Base-by-base conservation (phyloP, 106 monocot genomes). In the Chionographis japonica region DNA sequence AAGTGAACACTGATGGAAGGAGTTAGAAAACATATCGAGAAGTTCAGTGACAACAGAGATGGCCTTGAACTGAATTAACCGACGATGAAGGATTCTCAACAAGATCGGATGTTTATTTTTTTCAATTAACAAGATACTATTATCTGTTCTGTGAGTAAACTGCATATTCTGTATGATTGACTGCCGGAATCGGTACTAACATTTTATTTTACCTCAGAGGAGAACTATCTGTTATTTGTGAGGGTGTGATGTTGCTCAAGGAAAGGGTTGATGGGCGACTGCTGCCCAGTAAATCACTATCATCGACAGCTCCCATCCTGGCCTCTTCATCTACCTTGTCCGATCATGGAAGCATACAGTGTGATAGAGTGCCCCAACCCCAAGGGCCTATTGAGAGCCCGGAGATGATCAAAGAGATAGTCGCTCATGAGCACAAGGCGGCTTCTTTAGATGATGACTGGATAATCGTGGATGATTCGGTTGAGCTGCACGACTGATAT, bases 221-320 rank as follows among this genome's bases (percentile, higher is more conserved):
- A 14, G 95, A 95, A 60, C 79, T 95, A 18, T 71, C 86, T 58
- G 84, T 95, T 14, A 71, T 95, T 36, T 86, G 76, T 69, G 95
- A 88, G 60, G 95, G 91, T 78, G 77, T 88, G 10, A 65, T 79
- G 15, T 41, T 20, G 10, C 77, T 95, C 3, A 95, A 91, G 61
- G 63, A 78, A 61, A 71, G 55, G 72, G 77, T 88, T 27, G 88
- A 95, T 17, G 81, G 71, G n/a, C 71, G 58, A 11, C 2, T 81
- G 0, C 78, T 86, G 4, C 58, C 84, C 39, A 60, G 43, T 12
- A 79, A 64, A 68, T 83, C 83, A 16, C 40, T 75, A 2, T 40
- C 40, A 12, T 80, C 70, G 2, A 55, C 61, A 67, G 16, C 60
- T 16, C 68, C 73, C 16, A 77, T 70, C 62, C 60, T 65, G 27